Evolutionary conservation across 129 eudicot species (phyloP), one percentile per base, ranked within the genome.

Genomic region (Flaveria ramosissima): DNA sequence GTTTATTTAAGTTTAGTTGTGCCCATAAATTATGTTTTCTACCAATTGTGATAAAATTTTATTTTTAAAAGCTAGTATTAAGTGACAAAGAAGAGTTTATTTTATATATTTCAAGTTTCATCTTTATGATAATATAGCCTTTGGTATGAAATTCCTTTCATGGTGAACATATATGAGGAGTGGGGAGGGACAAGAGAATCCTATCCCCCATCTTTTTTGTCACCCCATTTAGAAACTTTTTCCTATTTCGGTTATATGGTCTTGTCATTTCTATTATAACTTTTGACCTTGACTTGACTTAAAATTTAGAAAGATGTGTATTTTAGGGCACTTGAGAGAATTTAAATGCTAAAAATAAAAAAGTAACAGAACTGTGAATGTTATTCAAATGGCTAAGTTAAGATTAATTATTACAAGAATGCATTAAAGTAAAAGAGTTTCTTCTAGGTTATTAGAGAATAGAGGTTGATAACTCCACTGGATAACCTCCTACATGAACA

Each of bases 221-320:
- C n/a, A 47, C 47, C 61, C 10, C 32, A 16, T 74, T 61, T 74
- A 52, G 52, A 6, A 32, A 36, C 67, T 19, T 23, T 45, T 74
- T 61, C 32, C 60, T 74, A 74, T 61, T 74, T 45, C 27, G n/a
- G 71, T 19, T 24, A 24, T 17, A 60, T 61, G 78, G 43, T 24
- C 13, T 42, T 73, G 21, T 2, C 72, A 68, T 68, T 47, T 57
- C 48, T 32, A 41, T 23, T 32, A 20, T 20, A 42, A 74, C 78
- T 57, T 74, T 61, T 74, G 70, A 42, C 47, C 19, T 61, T 74
- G 60, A 74, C 46, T 60, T 48, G 16, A 14, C 7, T 74, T 57
- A 17, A 13, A 72, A 19, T 36, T 23, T 26, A 10, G 12, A 73
- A 11, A 20, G 42, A 47, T 57, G 14, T 20, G 41, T 73, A 3